Evolutionary conservation across 2,329 filamentous ascomycete genomes (phyloP), one percentile per base, ranked within the genome.

Genomic region (Graphilbum fragrans): DNA sequence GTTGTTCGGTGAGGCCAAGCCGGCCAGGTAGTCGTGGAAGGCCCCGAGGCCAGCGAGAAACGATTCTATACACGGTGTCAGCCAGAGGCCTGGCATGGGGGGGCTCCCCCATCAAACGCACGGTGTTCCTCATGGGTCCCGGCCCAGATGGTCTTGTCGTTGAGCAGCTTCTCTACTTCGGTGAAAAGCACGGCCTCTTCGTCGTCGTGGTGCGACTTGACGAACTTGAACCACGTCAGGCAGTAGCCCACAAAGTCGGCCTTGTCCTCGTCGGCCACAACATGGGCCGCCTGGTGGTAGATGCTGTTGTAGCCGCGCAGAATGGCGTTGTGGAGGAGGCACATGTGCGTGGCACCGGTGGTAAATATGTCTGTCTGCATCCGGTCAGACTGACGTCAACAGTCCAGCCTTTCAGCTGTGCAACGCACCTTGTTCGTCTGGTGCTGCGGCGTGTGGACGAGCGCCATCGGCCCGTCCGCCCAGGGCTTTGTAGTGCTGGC

Each of bases 291-390:
- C 54, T 80, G 76, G 33, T 70, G 65, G 53, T 72, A 77, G 52
- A 81, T 77, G 51, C 66, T 70, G 57, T 81, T 80, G 62, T 73
- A 77, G 41, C 74, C 72, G 34, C 76, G 72, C 47, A 80, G 69
- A 50, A 80, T 71, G 42, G 69, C 61, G 51, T 80, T 80, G 62
- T 80, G 74, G 38, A 77, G 60, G 39, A 78, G 55, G 3, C 67
- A 64, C 74, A 78, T 80, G 56, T 80, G 70, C 16, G 72, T 74
- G 0, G 75, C 73, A 19, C 70, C 71, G 0, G 63, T 65, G 1
- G 70, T 74, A 55, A 77, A 78, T 48, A 75, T 62, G 50, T 78
- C 72, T 31, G 67, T 69, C 67, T 73, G 45, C 4, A 1, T 4
- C 11, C 10, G 8, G 12, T 4, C 23, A 18, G 29, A 12, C 5